phyloP scores from a whole-genome alignment of 148 eudicot genomes.

The Silene conica region DNA sequence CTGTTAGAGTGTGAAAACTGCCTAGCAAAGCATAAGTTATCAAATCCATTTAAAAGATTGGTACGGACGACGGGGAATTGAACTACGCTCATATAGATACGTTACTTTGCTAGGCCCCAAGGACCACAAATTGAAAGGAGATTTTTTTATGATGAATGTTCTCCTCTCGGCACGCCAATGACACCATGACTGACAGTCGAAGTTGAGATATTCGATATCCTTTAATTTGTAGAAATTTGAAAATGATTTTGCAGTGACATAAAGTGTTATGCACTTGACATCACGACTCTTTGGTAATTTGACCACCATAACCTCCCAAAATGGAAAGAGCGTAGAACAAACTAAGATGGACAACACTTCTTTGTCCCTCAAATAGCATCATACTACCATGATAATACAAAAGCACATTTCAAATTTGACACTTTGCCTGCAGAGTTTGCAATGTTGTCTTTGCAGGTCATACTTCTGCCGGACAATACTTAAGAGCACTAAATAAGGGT shows the following conservation, averaged over 20 bases:
- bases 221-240: neutral
- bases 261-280: neutral
- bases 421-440: neutral
- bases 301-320: neutral
- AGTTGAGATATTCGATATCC: neutral
- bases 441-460: neutral
- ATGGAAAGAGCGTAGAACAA: neutral
- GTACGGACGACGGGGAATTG: neutral
- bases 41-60: neutral
- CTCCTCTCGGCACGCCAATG: neutral
- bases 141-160: neutral
- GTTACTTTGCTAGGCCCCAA: neutral
- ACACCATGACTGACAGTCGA: neutral
- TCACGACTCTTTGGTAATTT: neutral
- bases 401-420: too few species aligned
- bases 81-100: neutral
- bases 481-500: neutral
- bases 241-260: neutral
- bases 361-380: neutral
- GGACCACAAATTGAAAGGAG: neutral
- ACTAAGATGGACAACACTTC: neutral
- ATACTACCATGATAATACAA: too few species aligned
- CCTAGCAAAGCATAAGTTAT: neutral
- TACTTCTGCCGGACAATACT: neutral
- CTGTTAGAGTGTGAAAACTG: neutral